Evolutionary conservation across 768 basidiomycete genomes (phyloP), one percentile per base, ranked within the genome.

Genomic region (Cytidiella melzeri): DNA sequence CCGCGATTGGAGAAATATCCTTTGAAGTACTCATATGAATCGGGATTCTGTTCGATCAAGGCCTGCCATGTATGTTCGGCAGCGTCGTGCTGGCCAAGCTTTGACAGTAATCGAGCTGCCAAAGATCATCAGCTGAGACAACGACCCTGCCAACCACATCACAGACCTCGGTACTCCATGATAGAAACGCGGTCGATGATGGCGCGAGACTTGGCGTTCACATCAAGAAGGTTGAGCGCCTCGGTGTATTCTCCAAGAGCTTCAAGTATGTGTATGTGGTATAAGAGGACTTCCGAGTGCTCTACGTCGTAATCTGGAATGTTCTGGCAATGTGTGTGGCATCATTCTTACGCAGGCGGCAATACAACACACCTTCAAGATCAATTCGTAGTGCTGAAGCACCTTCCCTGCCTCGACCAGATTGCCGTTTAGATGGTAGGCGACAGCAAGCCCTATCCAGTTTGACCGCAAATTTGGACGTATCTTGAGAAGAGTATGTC

Each of bases 381-480:
- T 82, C 19, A 63, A 68, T 54, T 84, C 76, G 60, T 92, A 89
- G 41, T 82, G 77, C 48, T 88, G 81, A 24, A 95, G 65, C 1
- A 89, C 79, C 24, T 78, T 78, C 59, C 77, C 78, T 2, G 92
- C 84, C 57, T 89, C 85, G 10, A 64, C 58, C 3, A 80, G 64
- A 54, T 93, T 84, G 5, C 86, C 85, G 50, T 82, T 87, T 13
- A 98, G 74, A 60, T 92, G 86, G 65, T 91, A 84, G 3, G 94
- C 92, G 23, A 98, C 79, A 12, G 92, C 92, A 41, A 93, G 73
- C 1, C 79, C 89, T 46, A 92, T 68, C 96, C 96, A 99, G 64
- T 93, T 87, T 50, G 86, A 79, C 6, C 94, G 87, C 15, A 87
- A 69, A 47, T 83, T 81, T 0, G 95, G 93, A 12, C 93, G 83